Evolutionary conservation across 1,139 yeast genomes (phyloP).

Genomic region (Hyphopichia wangnamkhiaoensis): DNA sequence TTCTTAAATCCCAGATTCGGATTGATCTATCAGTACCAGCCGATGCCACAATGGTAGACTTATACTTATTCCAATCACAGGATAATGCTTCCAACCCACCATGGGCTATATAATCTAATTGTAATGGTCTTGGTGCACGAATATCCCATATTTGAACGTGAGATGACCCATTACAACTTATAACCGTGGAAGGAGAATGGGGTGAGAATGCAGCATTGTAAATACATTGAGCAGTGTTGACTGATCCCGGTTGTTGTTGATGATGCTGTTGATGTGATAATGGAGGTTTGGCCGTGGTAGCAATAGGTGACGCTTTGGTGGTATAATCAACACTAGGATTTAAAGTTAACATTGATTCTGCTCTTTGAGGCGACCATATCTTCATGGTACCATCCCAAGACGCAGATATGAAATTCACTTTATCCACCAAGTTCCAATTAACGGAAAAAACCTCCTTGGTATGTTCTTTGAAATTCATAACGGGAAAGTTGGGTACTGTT

Average conservation of each 20-base stretch:
- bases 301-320: conserved; percentile 23
- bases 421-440: conserved; percentile 84
- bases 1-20: conserved; percentile 85
- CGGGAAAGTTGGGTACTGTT: conserved; percentile 67
- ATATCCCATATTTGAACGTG: conserved; percentile 82
- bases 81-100: conserved; percentile 78
- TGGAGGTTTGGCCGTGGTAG: conserved; percentile 30
- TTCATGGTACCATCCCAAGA: conserved; percentile 94
- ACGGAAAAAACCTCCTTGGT: conserved; percentile 83
- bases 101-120: conserved; percentile 66
- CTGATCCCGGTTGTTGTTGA: conserved; percentile 24
- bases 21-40: conserved; percentile 88
- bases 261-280: conserved; percentile 33
- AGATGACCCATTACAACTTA: conserved; percentile 81
- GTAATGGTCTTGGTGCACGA: conserved; percentile 66
- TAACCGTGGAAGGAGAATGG: conserved; percentile 69
- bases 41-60: conserved; percentile 74
- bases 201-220: conserved; percentile 87
- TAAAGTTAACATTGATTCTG: conserved; percentile 61
- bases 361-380: conserved; percentile 66
- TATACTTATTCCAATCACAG: conserved; percentile 90
- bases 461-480: conserved; percentile 79
- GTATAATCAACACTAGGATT: conserved; percentile 36
- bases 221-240: conserved; percentile 53
- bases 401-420: conserved; percentile 67